Conservation (phyloP, 345 rosid species). For the Salix dunnii region DNA sequence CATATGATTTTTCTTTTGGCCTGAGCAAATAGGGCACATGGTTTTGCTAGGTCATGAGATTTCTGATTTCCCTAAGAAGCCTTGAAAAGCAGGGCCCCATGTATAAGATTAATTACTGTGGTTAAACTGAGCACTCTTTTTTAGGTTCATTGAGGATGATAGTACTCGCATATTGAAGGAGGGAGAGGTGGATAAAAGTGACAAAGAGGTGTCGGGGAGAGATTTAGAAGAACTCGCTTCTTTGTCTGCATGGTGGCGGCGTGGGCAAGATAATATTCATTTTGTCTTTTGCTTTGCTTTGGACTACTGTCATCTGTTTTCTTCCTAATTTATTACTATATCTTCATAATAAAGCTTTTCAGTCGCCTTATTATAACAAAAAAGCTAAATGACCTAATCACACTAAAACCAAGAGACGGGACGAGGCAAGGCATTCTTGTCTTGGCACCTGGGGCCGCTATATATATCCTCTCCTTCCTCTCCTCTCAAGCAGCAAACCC, state of each 20-base stretch:
- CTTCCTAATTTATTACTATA: neutral
- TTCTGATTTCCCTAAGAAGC: neutral
- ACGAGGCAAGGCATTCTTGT: neutral
- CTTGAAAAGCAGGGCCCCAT: conserved; percentile 1
- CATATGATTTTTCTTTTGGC: neutral
- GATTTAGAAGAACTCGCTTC: conserved; percentile 18
- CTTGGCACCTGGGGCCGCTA: neutral
- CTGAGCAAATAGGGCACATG: neutral
- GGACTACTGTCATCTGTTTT: conserved; percentile 34
- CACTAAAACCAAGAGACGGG: neutral
- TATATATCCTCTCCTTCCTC: neutral
- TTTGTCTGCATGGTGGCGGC: conserved; percentile 42
- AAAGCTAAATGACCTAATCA: neutral
- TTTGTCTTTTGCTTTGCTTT: conserved; percentile 39
- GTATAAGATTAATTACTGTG: neutral
- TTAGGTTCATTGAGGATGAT: conserved; percentile 1
- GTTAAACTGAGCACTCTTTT: neutral
- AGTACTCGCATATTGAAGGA: neutral
- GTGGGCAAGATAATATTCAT: conserved; percentile 41
- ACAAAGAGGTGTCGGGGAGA: neutral
- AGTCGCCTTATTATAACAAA: neutral
- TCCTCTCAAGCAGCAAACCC: neutral
- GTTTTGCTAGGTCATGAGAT: neutral
- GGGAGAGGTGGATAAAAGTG: conserved; percentile 10
- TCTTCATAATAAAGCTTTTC: neutral